Evolutionary conservation across 2,329 filamentous ascomycete genomes (phyloP).

Genomic region (Pseudopyricularia cyperi): DNA sequence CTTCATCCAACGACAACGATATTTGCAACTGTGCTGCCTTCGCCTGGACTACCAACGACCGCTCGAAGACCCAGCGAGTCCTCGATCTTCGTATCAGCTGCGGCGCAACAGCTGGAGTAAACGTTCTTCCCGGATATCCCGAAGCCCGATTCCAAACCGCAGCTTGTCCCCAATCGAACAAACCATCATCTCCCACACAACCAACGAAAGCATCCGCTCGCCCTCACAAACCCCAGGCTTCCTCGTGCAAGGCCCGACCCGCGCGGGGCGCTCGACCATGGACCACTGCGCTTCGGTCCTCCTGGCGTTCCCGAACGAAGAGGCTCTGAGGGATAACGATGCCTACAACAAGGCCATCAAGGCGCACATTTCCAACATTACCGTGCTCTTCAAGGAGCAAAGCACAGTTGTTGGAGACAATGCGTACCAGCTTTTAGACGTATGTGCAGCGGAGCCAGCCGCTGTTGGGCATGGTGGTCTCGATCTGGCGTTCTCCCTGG

Average conservation of each 20-base stretch:
- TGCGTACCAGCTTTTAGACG: conserved; percentile 26
- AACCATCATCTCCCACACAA: background rate
- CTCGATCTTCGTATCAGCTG: too few relatives aligned
- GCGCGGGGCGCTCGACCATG: conserved; percentile 14
- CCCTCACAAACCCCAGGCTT: background rate
- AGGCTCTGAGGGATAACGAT: conserved; percentile 14
- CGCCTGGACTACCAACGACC: too few relatives aligned
- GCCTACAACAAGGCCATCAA: conserved; percentile 26
- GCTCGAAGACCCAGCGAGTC: too few relatives aligned
- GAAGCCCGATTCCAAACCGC: background rate
- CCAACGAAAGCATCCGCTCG: background rate
- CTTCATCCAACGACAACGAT: too few relatives aligned
- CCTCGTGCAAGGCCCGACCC: background rate
- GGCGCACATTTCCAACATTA: conserved; percentile 23
- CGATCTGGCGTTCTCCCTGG: background rate
- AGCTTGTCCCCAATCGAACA: background rate
- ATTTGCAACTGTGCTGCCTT: too few relatives aligned
- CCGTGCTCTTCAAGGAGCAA: conserved; percentile 21
- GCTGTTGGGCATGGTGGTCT: background rate
- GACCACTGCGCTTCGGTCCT: conserved; percentile 23
- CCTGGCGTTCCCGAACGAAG: conserved; percentile 25
- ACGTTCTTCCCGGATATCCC: background rate
- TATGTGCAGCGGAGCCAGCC: conserved; percentile 9
- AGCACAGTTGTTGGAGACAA: conserved; percentile 17
- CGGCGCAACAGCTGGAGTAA: too few relatives aligned